Evolutionary conservation across 1,284 basidiomycete genomes (phyloP), one percentile per base, ranked within the genome.

Genomic region (Inonotus hispidus): DNA sequence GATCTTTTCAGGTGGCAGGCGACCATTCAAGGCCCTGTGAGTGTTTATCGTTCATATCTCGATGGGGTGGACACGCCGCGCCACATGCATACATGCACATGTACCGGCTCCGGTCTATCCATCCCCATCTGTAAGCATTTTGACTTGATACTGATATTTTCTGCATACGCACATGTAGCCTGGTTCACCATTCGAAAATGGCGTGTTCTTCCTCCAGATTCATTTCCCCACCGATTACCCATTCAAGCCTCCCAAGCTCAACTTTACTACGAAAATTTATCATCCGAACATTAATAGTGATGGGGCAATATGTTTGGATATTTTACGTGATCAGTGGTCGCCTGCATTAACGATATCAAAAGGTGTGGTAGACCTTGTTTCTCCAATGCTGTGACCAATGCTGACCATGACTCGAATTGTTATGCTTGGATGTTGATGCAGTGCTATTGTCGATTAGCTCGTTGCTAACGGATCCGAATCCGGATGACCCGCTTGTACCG

Each of bases 161-260:
- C 39, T 47, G 57, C 43, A 50, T 65, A 35, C 2, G 35, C 25
- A 27, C 62, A 14, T 35, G 35, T 70, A 95, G 92, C 86, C 88
- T 70, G 95, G 97, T 73, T 95, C 93, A 69, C 95, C 95, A 52
- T 97, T 97, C 72, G 87, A 94, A 41, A 95, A 95, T 69, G 95
- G 95, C 74, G 93, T 97, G 63, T 97, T 96, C 81, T 95, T 96
- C 88, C 86, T 97, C 67, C 92, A 85, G 61, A 95, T 96, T 74
- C 87, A 83, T 55, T 95, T 96, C 85, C 92, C 91, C 52, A 88
- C 88, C 76, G 95, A 98, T 77, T 98, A 98, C 81, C 95, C 95
- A 43, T 97, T 98, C 88, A 96, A 96, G 82, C 96, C 97, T 46
- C 97, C 97, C 75, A 98, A 98, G 85, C 94, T 99, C 75, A 92